Evolutionary conservation across 2,329 filamentous ascomycete species (phyloP).

Genomic region (Penicillium rolfsii): DNA sequence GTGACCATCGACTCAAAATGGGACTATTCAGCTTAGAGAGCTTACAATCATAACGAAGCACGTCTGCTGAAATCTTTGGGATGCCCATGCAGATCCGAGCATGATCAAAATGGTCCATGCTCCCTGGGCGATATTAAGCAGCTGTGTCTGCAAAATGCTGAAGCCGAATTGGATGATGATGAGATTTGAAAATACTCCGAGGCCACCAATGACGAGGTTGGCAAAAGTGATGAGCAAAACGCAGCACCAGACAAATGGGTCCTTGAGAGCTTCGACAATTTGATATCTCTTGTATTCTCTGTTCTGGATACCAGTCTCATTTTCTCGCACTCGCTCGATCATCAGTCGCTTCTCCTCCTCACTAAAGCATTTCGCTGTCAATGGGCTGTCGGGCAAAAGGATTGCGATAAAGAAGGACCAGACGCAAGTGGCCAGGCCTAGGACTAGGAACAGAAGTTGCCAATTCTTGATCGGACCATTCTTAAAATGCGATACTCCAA

Average conservation of each 20-base stretch:
- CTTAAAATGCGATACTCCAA: constrained; percentile 50
- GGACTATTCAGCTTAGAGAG: background rate
- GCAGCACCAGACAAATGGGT: constrained; percentile 26
- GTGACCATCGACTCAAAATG: too few relatives aligned
- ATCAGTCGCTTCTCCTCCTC: constrained; percentile 65
- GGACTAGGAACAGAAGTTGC: constrained; percentile 67
- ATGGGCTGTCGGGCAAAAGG: constrained; percentile 66
- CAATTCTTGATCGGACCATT: constrained; percentile 60
- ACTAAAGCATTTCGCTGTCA: constrained; percentile 66
- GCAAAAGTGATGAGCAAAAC: constrained; percentile 21
- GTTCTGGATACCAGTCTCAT: constrained; percentile 63
- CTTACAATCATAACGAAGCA: constrained; percentile 56
- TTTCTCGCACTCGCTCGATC: constrained; percentile 59
- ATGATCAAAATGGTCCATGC: constrained; percentile 71
- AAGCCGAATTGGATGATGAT: constrained; percentile 70
- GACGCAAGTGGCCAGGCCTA: constrained; percentile 54
- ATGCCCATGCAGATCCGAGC: constrained; percentile 64
- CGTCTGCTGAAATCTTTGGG: constrained; percentile 67
- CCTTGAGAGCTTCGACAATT: constrained; percentile 49
- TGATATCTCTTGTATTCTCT: constrained; percentile 54
- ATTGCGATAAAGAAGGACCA: constrained; percentile 55
- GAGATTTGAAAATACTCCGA: constrained; percentile 49
- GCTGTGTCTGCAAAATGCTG: constrained; percentile 64
- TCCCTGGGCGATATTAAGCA: constrained; percentile 72
- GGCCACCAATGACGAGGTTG: constrained; percentile 34